Base-by-base conservation (phyloP, 768 basidiomycete species). In the Auriscalpium orientale region DNA sequence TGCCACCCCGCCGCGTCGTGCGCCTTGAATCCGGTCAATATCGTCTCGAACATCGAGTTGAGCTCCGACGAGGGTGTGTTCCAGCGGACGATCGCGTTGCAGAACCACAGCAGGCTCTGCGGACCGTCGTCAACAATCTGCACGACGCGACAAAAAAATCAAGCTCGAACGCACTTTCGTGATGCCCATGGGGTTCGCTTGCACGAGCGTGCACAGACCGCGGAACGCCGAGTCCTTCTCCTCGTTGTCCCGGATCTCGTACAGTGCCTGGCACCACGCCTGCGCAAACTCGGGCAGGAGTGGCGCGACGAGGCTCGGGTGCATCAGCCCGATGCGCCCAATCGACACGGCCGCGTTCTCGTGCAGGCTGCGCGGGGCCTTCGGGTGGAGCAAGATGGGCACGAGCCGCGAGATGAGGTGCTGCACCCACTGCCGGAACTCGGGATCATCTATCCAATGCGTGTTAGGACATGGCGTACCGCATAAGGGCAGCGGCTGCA, bases 261-360 rank as follows among this genome's bases (percentile, higher is more conserved):
- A 94, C 53, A 99, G 74, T 8, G 95, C 94, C 64, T 91, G 90
- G 70, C 95, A 97, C 97, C 97, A 99, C 13, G 89, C 85, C 69
- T 91, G 89, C 5, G 93, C 94, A 70, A 98, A 98, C 62, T 89
- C 87, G 0, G 84, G 79, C 33, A 98, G 74, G 66, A 94, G 85
- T 21, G 94, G 93, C 11, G 95, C 93, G 49, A 98, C 92, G 20
- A 91, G 71, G 18, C 73, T 70, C 0, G 97, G 97, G 67, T 93
- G 94, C 77, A 95, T 93, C 57, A 98, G 76, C 7, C 95, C 95
- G 56, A 98, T 87, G 28, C 97, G 82, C 20, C 97, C 97, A 64
- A 99, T 98, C 16, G 95, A 98, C 6, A 99, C 97, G 0, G 97
- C 97, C 13, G 97, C 95, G 67, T 99, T 99, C 79, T 99, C 97